phyloP scores from a whole-genome alignment of 345 rosid genomes.

The Salix viminalis region DNA sequence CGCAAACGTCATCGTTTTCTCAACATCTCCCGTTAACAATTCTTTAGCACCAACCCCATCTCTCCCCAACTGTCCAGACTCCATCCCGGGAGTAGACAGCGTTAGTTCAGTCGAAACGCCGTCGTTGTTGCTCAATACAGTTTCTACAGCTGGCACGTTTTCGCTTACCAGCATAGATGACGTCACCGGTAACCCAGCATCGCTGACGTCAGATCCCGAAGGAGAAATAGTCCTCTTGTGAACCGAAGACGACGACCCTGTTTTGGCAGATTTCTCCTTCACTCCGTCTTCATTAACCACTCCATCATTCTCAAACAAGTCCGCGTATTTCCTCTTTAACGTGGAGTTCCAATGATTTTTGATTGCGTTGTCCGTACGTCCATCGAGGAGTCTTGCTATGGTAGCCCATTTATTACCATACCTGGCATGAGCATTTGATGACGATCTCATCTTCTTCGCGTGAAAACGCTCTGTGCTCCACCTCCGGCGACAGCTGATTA shows the following conservation, averaged over 20 bases:
- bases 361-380: slow-evolving; percentile 28
- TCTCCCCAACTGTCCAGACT: neutral
- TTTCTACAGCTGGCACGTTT: neutral
- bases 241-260: neutral
- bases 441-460: slow-evolving; percentile 23
- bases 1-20: slow-evolving; percentile 5
- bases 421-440: slow-evolving; percentile 7
- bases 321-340: slow-evolving; percentile 23
- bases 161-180: neutral
- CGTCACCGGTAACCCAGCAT: neutral
- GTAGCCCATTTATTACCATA: slow-evolving; percentile 31
- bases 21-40: neutral
- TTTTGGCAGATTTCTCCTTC: neutral
- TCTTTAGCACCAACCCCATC: neutral
- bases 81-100: slow-evolving; percentile 1
- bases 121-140: neutral
- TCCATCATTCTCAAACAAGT: neutral
- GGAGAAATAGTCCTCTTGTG: neutral
- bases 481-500: slow-evolving; percentile 28
- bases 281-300: neutral
- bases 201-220: slow-evolving; percentile 24
- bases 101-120: slow-evolving; percentile 16
- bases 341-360: slow-evolving; percentile 33
- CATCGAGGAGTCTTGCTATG: slow-evolving; percentile 24
- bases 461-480: slow-evolving; percentile 23